Evolutionary conservation across 2,329 filamentous ascomycete species (phyloP), one percentile per base, ranked within the genome.

Genomic region (Zasmidium citrigriseum): DNA sequence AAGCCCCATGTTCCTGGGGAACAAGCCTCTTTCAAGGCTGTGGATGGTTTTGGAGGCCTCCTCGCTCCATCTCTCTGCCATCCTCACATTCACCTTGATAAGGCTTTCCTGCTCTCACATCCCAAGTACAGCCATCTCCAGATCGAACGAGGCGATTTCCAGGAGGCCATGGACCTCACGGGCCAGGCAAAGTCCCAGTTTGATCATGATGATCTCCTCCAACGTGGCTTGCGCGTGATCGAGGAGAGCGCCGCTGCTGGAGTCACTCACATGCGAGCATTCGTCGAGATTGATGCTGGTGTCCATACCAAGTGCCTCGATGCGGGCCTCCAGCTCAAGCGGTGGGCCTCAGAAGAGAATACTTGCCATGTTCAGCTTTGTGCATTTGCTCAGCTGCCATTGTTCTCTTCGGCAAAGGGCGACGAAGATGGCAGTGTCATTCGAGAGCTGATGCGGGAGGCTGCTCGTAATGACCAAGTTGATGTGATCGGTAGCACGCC

Each of bases 11-110:
- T 16, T 16, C 12, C 4, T n/a, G 18, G 18, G 5, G 7, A 7
- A 41, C 12, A 41, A 41, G 14, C 34, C 5, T 46, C 14, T 23
- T 44, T 38, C 24, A 1, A 44, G 7, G 12, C 22, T 25, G 71
- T 85, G 51, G 65, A 80, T 61, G 77, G 73, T 18, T 55, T 64
- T 21, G 72, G 71, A 50, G 70, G 76, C 23, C 72, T 85, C 1
- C 65, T 84, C 11, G 73, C 76, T 20, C 84, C 86, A 2, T 79
- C 82, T 9, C 79, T 91, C 2, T 89, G 87, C 64, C 89, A 91
- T 68, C 87, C 88, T 7, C 88, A 91, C 64, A 83, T 91, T 52
- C 89, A 91, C 68, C 78, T 91, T 24, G 89, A 91, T 72, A 88
- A 88, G 68, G 80, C 83, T 41, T 88, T 84, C 64, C 73, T 88